Conservation (phyloP, 139 green algal genomes). For the Closterium sp. region DNA sequence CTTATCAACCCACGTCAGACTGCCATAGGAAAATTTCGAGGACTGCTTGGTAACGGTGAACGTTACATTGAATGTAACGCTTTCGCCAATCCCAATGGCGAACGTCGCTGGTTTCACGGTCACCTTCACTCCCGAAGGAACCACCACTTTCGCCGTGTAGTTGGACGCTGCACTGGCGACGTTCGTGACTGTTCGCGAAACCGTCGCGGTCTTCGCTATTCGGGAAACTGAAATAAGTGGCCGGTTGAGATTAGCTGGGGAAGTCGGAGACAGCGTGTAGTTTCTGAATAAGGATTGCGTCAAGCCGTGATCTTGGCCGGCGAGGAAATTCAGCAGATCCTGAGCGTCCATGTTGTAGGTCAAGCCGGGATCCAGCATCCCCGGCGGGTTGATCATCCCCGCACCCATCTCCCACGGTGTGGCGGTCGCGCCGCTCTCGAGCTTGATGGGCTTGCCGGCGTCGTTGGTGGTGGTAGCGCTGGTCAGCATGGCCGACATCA, state of each 20-base stretch:
- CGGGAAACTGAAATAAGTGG: constrained; percentile 10
- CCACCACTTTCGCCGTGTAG: background rate
- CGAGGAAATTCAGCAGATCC: constrained; percentile 6
- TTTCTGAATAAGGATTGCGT: background rate
- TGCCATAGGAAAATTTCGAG: background rate
- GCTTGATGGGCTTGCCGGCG: background rate
- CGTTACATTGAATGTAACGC: background rate
- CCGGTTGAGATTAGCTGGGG: constrained; percentile 9
- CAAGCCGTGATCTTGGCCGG: background rate
- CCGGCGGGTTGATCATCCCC: constrained; percentile 18
- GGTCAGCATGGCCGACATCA: constrained; percentile 37
- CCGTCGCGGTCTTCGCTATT: background rate
- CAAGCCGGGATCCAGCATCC: constrained; percentile 7
- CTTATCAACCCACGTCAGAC: background rate
- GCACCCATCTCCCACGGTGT: constrained; percentile 15
- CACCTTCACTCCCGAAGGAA: background rate
- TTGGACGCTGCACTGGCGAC: background rate
- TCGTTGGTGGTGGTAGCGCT: background rate
- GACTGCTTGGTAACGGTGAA: background rate
- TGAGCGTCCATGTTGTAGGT: background rate
- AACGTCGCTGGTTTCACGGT: background rate
- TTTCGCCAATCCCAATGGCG: background rate
- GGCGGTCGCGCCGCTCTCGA: background rate
- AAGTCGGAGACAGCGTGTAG: background rate
- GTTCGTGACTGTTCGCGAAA: constrained; percentile 11